phyloP scores from a whole-genome alignment of 257 asterid species.

The Petrea volubilis region DNA sequence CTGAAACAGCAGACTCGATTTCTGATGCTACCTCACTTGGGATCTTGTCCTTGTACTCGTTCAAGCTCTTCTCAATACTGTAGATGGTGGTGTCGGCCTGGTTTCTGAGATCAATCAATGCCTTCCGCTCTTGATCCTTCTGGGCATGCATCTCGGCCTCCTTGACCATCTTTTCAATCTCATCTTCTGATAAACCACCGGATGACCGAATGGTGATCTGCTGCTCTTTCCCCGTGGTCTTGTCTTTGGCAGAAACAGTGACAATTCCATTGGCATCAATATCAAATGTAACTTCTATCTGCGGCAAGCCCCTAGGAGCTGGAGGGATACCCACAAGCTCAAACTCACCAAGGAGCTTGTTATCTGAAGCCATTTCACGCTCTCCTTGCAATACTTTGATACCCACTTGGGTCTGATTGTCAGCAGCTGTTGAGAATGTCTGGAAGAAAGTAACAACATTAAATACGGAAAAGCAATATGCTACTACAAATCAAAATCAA shows the following conservation, averaged over 20 bases:
- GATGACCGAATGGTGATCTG: conserved; percentile 66
- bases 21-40: conserved; percentile 54
- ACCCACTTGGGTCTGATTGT: conserved; percentile 74
- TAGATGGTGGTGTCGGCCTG: conserved; percentile 62
- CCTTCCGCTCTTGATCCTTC: conserved; percentile 66
- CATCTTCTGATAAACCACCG: conserved; percentile 66
- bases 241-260: conserved; percentile 69
- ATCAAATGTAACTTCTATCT: conserved; percentile 66
- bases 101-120: conserved; percentile 60
- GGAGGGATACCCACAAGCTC: conserved; percentile 75
- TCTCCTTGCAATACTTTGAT: conserved; percentile 75
- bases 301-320: conserved; percentile 72
- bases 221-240: conserved; percentile 65
- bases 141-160: conserved; percentile 74
- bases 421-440: conserved; percentile 76
- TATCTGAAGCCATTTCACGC: conserved; percentile 64
- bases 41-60: conserved; percentile 61
- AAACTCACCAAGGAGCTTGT: conserved; percentile 65
- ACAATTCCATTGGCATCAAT: conserved; percentile 75
- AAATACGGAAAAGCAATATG: background rate
- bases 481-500: background rate
- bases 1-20: conserved; percentile 55
- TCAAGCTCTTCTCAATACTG: conserved; percentile 59
- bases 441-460: background rate
- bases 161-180: conserved; percentile 68